A percentile compares a stretch with the other conserved stretches of the same genome.
Conservation (phyloP, 1,284 basidiomycete genomes). For the Caloboletus inedulis region DNA sequence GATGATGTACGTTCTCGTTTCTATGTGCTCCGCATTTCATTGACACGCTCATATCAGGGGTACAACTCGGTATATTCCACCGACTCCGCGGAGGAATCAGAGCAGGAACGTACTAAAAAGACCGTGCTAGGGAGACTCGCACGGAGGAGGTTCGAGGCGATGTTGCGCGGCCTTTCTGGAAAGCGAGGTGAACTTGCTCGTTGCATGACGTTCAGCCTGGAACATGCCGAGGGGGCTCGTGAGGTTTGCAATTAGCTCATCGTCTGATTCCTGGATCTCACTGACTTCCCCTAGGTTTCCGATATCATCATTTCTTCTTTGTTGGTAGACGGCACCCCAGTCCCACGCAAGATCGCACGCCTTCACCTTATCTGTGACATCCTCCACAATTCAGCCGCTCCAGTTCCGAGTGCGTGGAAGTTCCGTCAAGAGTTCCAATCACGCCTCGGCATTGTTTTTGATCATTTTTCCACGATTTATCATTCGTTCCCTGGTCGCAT, state of each 20-base stretch:
- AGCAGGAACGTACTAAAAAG: conserved; percentile 76
- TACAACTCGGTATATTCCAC: conserved; percentile 91
- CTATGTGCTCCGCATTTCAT: neutral
- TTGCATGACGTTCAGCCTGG: conserved; percentile 93
- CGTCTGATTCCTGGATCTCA: conserved; percentile 5
- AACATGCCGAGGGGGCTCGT: conserved; percentile 90
- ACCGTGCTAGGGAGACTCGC: conserved; percentile 75
- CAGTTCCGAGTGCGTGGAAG: conserved; percentile 89
- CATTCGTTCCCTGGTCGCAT: conserved; percentile 90
- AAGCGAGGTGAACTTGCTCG: conserved; percentile 88
- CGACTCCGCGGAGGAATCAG: conserved; percentile 92
- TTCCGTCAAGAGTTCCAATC: conserved; percentile 90
- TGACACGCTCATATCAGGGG: conserved; percentile 50
- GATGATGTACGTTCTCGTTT: conserved; percentile 64
- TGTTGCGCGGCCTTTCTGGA: conserved; percentile 84
- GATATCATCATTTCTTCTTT: conserved; percentile 85
- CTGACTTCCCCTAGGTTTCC: conserved; percentile 55
- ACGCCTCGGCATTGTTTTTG: conserved; percentile 84
- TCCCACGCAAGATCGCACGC: conserved; percentile 93
- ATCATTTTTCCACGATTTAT: conserved; percentile 90
- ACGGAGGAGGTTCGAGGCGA: conserved; percentile 79
- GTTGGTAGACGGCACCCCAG: conserved; percentile 82
- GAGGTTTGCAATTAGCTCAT: conserved; percentile 53
- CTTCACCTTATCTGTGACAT: conserved; percentile 97
- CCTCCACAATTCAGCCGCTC: conserved; percentile 90